These are phyloP conservation scores for Lipomyces sp. DNA, from an alignment of 805 yeast genomes.

Conservation along the genomic window DNA sequence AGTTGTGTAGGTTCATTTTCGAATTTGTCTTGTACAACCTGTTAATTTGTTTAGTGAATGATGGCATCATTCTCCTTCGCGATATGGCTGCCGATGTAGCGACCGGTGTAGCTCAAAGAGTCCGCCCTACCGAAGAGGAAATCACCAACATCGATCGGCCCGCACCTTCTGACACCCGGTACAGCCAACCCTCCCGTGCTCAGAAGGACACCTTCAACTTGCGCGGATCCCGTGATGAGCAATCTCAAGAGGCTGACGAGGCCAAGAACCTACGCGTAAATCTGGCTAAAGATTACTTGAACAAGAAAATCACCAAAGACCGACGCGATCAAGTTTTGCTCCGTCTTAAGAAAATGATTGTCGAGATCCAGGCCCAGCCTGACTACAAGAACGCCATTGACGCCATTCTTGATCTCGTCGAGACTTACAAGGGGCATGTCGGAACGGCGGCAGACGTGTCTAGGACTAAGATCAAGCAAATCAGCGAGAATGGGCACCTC, in stretches of 20 bases:
- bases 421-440: conserved; percentile 15
- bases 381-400: conserved; percentile 36
- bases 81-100: conserved; percentile 31
- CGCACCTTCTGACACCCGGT: conserved; percentile 30
- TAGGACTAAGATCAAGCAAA: conserved; percentile 9
- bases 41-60: conserved; percentile 19
- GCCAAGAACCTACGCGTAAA: conserved; percentile 1
- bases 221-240: conserved; percentile 9
- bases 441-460: not conserved
- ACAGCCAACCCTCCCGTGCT: not conserved
- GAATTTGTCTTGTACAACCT: not conserved
- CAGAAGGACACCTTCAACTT: conserved; percentile 9
- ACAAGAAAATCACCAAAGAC: conserved; percentile 30
- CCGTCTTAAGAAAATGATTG: conserved; percentile 31
- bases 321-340: conserved; percentile 26
- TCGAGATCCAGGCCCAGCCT: conserved; percentile 34
- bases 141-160: conserved; percentile 27
- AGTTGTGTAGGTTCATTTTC: conserved; percentile 26
- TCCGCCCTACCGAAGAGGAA: conserved; percentile 30
- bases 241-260: conserved; percentile 2
- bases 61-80: conserved; percentile 27
- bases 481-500: conserved; percentile 25
- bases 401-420: conserved; percentile 29
- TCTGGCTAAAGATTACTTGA: conserved; percentile 18
- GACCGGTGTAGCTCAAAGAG: conserved; percentile 11